Base-by-base conservation (phyloP, 805 yeast genomes). In the Maudiozyma serrabonitensis region DNA sequence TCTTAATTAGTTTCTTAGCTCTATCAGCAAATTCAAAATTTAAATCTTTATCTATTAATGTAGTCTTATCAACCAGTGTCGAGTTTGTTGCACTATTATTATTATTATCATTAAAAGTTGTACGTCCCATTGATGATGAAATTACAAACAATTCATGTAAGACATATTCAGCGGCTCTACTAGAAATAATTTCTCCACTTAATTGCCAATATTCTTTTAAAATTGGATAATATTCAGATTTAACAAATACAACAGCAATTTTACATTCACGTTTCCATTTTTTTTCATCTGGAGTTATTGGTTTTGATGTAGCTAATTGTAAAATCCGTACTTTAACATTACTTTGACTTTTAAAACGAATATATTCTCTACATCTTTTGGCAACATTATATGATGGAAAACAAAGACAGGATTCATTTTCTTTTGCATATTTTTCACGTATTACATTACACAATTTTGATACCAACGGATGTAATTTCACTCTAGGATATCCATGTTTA, bases 121-220 rank as follows among this genome's bases (percentile, higher is more conserved):
- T 37, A 16, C 40, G 21, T 37, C 40, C 19, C 6, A n/a, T n/a
- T 37, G 18, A 37, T 37, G 46, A 68, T 63, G 53, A 65, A 58
- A 61, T 6, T 4, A 40, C 28, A 19, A 75, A 57, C 58, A 84
- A 68, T 61, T 81, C 87, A 52, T 79, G 80, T 51, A 84, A 67
- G 45, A 86, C 80, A 60, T 87, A 93, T 66, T 90, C 96, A 1
- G 89, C 97, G 63, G 82, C 70, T 58, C 98, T 74, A 35, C 96
- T 87, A 15, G 96, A 87, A 26, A 93, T 78, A n/a, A 96, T 96
- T 66, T 91, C 97, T 26, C 99, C 99, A 0, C 95, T 73, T 61
- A 90, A 96, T 65, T 91, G 97, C 99, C 99, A 93, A 69, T 87
- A 93, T 58, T 80, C 80, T 62, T 87, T 89, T 39, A 93, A 90